Conservation (phyloP, 2,329 filamentous ascomycete genomes). For the Byssochlamys sp. region DNA sequence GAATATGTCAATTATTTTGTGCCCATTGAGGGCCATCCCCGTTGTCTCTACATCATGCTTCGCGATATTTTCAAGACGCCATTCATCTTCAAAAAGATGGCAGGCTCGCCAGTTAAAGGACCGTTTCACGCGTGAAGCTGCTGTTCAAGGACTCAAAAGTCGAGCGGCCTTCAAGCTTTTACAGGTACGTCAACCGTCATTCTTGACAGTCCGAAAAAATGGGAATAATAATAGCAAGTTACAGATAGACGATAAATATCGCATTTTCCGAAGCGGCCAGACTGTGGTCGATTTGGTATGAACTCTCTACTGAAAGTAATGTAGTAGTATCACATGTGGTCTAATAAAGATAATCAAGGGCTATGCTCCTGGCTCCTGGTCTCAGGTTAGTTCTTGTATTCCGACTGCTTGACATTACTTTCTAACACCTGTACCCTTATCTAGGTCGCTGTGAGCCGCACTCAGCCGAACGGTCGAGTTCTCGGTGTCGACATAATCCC, state of each 20-base stretch:
- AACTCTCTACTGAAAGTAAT: conserved; percentile 2
- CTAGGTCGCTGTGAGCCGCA: conserved; percentile 71
- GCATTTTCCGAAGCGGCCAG: conserved; percentile 67
- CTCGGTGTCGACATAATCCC: conserved; percentile 92
- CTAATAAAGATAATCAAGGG: conserved; percentile 21
- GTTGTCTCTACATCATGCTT: neutral
- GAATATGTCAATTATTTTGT: neutral
- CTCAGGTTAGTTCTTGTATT: conserved; percentile 33
- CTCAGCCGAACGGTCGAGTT: conserved; percentile 65
- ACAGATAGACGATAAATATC: conserved; percentile 73
- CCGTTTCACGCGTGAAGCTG: conserved; percentile 62
- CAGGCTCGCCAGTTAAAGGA: conserved; percentile 69
- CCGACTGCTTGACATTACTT: neutral
- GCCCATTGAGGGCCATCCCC: neutral
- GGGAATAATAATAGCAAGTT: conserved; percentile 2
- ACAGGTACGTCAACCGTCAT: conserved; percentile 47
- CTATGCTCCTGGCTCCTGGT: conserved; percentile 52
- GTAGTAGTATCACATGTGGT: neutral
- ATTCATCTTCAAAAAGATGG: conserved; percentile 65
- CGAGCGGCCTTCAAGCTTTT: conserved; percentile 88
- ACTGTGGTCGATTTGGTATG: conserved; percentile 79
- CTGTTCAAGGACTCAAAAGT: conserved; percentile 71
- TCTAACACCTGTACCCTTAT: conserved; percentile 1
- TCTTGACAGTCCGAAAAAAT: neutral
- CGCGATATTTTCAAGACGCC: conserved; percentile 9